phyloP scores from a whole-genome alignment of 306 rosid species.

The Ochetophila trinervis region DNA sequence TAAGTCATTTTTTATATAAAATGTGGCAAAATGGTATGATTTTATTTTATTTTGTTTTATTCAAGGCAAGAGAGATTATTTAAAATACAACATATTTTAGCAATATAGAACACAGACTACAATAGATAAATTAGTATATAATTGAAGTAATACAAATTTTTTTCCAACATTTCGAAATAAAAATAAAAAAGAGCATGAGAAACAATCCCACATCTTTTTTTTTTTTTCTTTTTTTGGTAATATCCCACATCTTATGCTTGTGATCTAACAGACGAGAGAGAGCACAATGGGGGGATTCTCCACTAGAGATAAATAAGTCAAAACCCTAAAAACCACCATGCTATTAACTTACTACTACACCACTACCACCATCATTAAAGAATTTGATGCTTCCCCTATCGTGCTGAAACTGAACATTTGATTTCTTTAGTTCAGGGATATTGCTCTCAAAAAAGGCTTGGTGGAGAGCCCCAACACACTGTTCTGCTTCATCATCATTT shows the following conservation, averaged over 20 bases:
- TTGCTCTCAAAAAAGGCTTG: conserved; percentile 61
- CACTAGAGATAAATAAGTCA: neutral
- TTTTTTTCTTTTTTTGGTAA: no score
- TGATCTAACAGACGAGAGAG: conserved; percentile 7
- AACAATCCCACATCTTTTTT: conserved; percentile 12
- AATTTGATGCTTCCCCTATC: conserved; percentile 10
- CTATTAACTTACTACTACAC: neutral
- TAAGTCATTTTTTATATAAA: no score
- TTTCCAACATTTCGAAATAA: neutral
- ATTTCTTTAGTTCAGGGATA: conserved; percentile 30
- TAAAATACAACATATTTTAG: no score
- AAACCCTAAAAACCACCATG: no score
- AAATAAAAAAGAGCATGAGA: neutral
- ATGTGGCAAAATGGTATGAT: no score
- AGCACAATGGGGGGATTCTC: neutral
- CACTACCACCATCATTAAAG: neutral
- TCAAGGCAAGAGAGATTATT: no score
- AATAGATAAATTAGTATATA: no score
- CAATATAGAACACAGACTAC: no score
- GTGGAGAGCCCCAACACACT: conserved; percentile 82
- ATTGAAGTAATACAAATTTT: no score
- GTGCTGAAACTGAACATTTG: conserved; percentile 43
- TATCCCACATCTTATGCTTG: no score
- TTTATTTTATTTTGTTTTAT: no score
- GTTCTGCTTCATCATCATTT: conserved; percentile 80